Percentiles rank a stretch among this genome's conserved stretches.
Conservation (phyloP, 305 asterid genomes). For the Striga hermonthica region DNA sequence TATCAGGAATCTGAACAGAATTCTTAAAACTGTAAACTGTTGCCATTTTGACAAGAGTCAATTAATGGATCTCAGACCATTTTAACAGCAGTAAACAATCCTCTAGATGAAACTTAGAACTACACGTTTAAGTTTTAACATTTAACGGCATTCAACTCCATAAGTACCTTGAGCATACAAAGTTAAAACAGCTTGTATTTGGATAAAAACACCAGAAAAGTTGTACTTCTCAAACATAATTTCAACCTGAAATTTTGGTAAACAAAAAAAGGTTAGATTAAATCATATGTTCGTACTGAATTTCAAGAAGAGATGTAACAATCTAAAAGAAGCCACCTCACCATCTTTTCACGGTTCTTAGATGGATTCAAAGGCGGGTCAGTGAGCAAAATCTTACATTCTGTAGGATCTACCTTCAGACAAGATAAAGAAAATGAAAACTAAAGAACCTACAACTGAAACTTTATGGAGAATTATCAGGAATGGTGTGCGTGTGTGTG, state of each 20-base stretch:
- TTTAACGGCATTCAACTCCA: constrained; percentile 33
- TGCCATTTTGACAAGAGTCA: constrained; percentile 24
- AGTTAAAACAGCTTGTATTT: constrained; percentile 93
- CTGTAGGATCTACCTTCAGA: constrained; percentile 85
- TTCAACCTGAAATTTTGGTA: constrained; percentile 66
- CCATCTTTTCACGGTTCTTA: constrained; percentile 95
- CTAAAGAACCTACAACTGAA: constrained; percentile 16
- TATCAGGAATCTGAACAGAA: constrained; percentile 15
- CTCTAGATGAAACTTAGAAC: constrained; percentile 20
- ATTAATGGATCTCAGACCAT: constrained; percentile 24
- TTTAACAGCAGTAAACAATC: constrained; percentile 12
- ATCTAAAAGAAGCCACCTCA: constrained; percentile 36
- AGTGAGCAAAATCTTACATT: constrained; percentile 87
- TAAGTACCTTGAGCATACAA: constrained; percentile 93
- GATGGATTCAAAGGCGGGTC: constrained; percentile 99
- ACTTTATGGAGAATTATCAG: background rate
- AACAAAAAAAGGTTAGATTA: constrained; percentile 16
- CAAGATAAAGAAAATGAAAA: constrained; percentile 29
- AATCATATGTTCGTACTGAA: constrained; percentile 25
- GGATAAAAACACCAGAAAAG: constrained; percentile 84
- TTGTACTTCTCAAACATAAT: constrained; percentile 96
- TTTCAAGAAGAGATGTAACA: constrained; percentile 13
- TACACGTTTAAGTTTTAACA: constrained; percentile 11
- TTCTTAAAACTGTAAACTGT: constrained; percentile 12
- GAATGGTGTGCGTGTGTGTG: background rate